Evolutionary conservation across 176 grass and related monocot species (phyloP).

Genomic region (Alopecurus myosuroides): DNA sequence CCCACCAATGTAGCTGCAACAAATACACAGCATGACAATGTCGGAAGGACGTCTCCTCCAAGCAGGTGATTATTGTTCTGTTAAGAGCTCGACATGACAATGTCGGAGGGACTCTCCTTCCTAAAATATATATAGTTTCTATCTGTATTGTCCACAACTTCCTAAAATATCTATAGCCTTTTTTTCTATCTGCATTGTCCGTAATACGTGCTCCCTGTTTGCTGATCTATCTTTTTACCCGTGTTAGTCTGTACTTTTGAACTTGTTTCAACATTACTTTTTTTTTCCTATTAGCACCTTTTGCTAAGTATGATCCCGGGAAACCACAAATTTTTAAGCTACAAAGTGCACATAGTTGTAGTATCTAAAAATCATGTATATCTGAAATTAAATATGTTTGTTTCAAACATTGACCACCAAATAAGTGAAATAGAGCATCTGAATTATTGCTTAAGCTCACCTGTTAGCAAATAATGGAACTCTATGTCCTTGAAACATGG

Average conservation of each 20-base stretch:
- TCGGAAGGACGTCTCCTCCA: constrained; percentile 40
- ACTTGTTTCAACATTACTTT: neutral
- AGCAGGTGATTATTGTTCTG: constrained; percentile 25
- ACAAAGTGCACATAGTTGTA: neutral
- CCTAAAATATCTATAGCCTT: neutral
- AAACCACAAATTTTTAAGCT: too few relatives aligned
- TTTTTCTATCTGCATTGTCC: neutral
- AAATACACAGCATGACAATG: constrained; percentile 46
- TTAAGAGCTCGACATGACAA: neutral
- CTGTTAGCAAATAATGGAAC: neutral
- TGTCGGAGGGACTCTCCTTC: neutral
- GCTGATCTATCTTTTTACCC: neutral
- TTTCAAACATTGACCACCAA: neutral
- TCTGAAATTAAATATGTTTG: neutral
- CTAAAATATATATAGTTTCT: neutral
- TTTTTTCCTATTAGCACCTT: neutral
- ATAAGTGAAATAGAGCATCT: neutral
- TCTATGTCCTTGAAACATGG: neutral
- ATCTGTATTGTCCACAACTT: neutral
- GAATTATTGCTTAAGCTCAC: neutral
- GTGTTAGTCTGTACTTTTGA: neutral
- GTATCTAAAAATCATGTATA: neutral
- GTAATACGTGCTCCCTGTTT: neutral
- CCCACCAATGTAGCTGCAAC: constrained; percentile 30
- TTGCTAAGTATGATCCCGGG: neutral